Percentiles rank a stretch among this genome's conserved stretches.
phyloP scores from a whole-genome alignment of 805 yeast species.

The Kluyveromyces starmeri region DNA sequence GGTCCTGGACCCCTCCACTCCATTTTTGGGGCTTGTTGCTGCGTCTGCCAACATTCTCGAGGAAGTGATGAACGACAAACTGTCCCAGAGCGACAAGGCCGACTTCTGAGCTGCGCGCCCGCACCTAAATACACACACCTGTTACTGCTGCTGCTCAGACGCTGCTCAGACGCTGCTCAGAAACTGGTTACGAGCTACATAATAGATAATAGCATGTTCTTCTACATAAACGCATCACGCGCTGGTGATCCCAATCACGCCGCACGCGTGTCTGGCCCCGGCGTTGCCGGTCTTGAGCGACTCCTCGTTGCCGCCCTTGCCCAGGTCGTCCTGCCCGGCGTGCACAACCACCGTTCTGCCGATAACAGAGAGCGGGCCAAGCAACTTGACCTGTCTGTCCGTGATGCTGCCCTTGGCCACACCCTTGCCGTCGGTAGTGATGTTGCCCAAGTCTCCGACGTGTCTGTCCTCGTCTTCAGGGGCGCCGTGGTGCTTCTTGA shows the following conservation, averaged over 20 bases:
- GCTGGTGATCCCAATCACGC: constrained; percentile 69
- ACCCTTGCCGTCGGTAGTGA: constrained; percentile 79
- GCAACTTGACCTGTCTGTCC: constrained; percentile 67
- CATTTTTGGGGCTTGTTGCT: constrained; percentile 92
- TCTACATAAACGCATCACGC: no score
- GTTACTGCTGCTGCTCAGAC: no score
- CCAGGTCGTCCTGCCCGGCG: constrained; percentile 87
- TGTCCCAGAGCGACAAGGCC: constrained; percentile 17
- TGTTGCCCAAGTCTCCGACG: constrained; percentile 90
- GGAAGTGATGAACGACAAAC: constrained; percentile 41
- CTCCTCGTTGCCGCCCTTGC: constrained; percentile 88
- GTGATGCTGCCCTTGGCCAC: constrained; percentile 83
- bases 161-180: no score
- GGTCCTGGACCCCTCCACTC: constrained; percentile 93
- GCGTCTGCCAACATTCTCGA: constrained; percentile 83
- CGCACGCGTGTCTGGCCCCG: constrained; percentile 97
- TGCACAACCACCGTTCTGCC: constrained; percentile 97
- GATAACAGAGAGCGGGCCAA: constrained; percentile 79
- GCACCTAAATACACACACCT: no score
- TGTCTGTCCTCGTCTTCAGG: constrained; percentile 50
- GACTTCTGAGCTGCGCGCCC: constrained; percentile 23
- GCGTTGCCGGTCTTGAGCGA: constrained; percentile 95
- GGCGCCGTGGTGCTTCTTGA: constrained; percentile 82
- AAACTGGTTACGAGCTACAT: no score
- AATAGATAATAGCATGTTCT: no score